Percentiles rank a stretch among this genome's conserved stretches.
phyloP scores from a whole-genome alignment of 1,284 basidiomycete genomes.

The Volvariella volvacea region DNA sequence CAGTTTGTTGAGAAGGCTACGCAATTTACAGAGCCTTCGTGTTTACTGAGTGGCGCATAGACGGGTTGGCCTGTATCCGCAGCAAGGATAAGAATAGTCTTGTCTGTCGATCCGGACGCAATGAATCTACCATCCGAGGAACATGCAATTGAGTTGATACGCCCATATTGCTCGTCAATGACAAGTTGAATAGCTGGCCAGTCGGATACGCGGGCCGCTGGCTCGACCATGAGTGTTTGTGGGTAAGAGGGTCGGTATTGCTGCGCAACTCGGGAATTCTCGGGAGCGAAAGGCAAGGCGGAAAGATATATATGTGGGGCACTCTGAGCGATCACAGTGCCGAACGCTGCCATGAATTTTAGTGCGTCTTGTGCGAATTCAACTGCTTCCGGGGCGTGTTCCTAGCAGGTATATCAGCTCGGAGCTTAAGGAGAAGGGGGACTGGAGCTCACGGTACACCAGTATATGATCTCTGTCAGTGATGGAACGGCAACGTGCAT shows the following conservation, averaged over 20 bases:
- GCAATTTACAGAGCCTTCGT: background rate
- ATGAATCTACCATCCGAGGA: constrained; percentile 16
- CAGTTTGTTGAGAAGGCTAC: background rate
- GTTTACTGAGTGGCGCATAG: constrained; percentile 6
- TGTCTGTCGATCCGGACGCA: constrained; percentile 14
- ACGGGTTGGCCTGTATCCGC: constrained; percentile 12
- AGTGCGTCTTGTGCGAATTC: constrained; percentile 19
- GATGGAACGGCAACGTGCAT: constrained; percentile 11
- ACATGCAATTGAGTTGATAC: constrained; percentile 14
- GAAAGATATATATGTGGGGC: constrained; percentile 33
- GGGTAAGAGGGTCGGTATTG: constrained; percentile 15
- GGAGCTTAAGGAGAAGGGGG: constrained; percentile 4
- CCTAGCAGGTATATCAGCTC: constrained; percentile 3
- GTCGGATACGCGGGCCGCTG: constrained; percentile 8
- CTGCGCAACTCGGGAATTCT: constrained; percentile 13
- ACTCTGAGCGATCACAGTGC: constrained; percentile 20
- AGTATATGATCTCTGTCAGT: constrained; percentile 8
- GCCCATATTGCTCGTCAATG: constrained; percentile 14
- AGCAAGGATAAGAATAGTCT: constrained; percentile 16
- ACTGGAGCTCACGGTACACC: constrained; percentile 13
- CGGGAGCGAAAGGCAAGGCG: constrained; percentile 26
- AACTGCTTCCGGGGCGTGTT: constrained; percentile 8
- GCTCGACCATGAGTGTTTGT: constrained; percentile 7
- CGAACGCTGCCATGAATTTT: constrained; percentile 24
- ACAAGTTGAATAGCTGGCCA: constrained; percentile 17